A percentile compares a stretch with the other conserved stretches of the same genome.
phyloP scores from a whole-genome alignment of 108 stramenopile species.

The Poteriospumella lacustris region DNA sequence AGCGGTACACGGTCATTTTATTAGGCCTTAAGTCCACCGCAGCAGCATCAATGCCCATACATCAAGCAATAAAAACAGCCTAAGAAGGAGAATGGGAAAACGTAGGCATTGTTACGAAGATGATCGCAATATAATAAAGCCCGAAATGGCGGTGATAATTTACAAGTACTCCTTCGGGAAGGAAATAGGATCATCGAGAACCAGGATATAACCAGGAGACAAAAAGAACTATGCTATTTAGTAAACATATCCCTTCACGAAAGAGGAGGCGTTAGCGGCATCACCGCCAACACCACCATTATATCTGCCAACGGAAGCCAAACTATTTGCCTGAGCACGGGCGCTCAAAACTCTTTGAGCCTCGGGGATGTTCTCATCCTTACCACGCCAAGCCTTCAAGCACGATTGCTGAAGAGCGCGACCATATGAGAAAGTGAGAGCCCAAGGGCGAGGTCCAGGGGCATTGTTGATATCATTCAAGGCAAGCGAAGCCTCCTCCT shows the following conservation, averaged over 20 bases:
- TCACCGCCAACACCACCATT: slow-evolving; percentile 34
- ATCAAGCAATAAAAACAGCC: too few species aligned
- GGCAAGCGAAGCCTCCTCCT: slow-evolving; percentile 70
- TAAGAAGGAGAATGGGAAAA: too few species aligned
- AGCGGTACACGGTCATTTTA: too few species aligned
- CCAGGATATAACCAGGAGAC: too few species aligned
- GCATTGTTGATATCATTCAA: slow-evolving; percentile 72
- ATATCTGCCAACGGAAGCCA: slow-evolving; percentile 31
- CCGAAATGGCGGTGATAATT: too few species aligned
- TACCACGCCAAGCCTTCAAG: slow-evolving; percentile 68
- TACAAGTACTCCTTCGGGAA: too few species aligned
- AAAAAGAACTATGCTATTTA: neutral
- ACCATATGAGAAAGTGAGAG: slow-evolving; percentile 71
- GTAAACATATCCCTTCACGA: slow-evolving; percentile 35
- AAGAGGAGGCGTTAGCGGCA: slow-evolving; percentile 35
- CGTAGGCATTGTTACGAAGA: too few species aligned
- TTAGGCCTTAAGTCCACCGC: too few species aligned
- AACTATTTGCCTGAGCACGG: slow-evolving; percentile 58
- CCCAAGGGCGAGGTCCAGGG: slow-evolving; percentile 61
- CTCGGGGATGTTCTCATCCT: slow-evolving; percentile 53
- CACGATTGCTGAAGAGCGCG: slow-evolving; percentile 76
- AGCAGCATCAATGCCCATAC: too few species aligned
- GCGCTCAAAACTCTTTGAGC: slow-evolving; percentile 57
- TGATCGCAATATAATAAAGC: too few species aligned
- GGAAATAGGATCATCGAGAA: too few species aligned